phyloP scores from a whole-genome alignment of 1,139 yeast genomes.

The Pichia sp. region DNA sequence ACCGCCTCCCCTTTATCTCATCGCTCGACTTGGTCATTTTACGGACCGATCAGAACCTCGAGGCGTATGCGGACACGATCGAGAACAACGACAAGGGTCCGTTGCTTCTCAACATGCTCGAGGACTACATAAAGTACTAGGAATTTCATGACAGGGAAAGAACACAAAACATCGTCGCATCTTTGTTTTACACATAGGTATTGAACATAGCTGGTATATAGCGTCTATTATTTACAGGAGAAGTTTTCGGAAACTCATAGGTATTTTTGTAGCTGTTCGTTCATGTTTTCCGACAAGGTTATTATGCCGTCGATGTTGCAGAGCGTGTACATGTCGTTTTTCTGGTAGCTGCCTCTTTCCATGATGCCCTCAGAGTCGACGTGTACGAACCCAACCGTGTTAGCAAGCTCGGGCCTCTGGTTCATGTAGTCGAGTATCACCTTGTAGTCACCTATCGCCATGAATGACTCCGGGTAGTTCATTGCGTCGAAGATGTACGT shows the following conservation, averaged over 20 bases:
- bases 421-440: slow-evolving; percentile 60
- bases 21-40: slow-evolving; percentile 24
- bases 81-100: slow-evolving; percentile 22
- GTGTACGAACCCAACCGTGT: slow-evolving; percentile 66
- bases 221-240: neutral
- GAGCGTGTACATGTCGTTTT: slow-evolving; percentile 56
- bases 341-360: slow-evolving; percentile 52
- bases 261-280: slow-evolving; percentile 37
- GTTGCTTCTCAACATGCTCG: slow-evolving; percentile 36
- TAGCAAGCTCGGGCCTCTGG: slow-evolving; percentile 68
- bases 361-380: slow-evolving; percentile 56
- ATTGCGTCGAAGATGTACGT: slow-evolving; percentile 61
- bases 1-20: slow-evolving; percentile 19
- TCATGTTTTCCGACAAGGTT: slow-evolving; percentile 52
- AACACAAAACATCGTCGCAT: no score
- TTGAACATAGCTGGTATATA: no score
- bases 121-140: slow-evolving; percentile 32
- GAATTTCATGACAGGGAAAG: no score
- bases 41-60: slow-evolving; percentile 29
- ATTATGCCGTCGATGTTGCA: slow-evolving; percentile 56
- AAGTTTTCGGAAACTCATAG: slow-evolving; percentile 2
- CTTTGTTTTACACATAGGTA: no score
- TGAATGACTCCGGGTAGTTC: slow-evolving; percentile 50
- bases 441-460: slow-evolving; percentile 73
- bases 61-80: slow-evolving; percentile 5